These are phyloP conservation scores for Zygoascus meyerae DNA, from an alignment of 1,139 yeast species.

Conservation along the genomic window DNA sequence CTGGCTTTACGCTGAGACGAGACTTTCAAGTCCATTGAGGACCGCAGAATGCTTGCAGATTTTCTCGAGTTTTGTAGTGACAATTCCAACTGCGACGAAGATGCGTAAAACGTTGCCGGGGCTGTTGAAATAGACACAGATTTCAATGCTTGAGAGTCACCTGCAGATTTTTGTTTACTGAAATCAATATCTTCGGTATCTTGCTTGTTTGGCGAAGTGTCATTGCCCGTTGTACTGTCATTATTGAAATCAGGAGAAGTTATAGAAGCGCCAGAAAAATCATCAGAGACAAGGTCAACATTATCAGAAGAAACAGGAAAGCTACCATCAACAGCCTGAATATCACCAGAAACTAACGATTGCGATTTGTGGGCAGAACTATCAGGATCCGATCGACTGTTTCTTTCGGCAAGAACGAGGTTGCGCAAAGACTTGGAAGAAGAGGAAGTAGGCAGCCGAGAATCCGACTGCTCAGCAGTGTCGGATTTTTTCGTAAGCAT, in stretches of 20 bases:
- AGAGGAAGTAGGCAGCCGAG: neutral
- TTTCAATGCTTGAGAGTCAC: neutral
- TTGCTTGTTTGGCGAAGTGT: neutral
- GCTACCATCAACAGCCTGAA: too few relatives aligned
- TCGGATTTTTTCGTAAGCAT: neutral
- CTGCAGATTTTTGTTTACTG: too few relatives aligned
- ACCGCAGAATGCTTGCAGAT: constrained; percentile 10
- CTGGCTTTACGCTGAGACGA: constrained; percentile 1
- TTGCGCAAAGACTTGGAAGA: neutral
- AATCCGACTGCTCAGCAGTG: neutral
- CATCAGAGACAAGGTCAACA: too few relatives aligned
- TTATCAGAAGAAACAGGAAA: too few relatives aligned
- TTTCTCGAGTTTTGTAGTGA: constrained; percentile 7
- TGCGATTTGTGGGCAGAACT: too few relatives aligned
- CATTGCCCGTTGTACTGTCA: neutral
- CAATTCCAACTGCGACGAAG: constrained; percentile 1
- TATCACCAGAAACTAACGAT: too few relatives aligned
- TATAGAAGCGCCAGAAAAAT: too few relatives aligned
- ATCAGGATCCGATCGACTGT: too few relatives aligned
- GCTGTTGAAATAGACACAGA: neutral
- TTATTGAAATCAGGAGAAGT: neutral
- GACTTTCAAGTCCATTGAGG: constrained; percentile 14
- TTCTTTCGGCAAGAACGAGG: neutral
- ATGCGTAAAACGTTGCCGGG: neutral
- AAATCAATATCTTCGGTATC: too few relatives aligned